A percentile compares a stretch with the other conserved stretches of the same genome.
Evolutionary conservation across 805 yeast species (phyloP).

Genomic region (Candida maris): DNA sequence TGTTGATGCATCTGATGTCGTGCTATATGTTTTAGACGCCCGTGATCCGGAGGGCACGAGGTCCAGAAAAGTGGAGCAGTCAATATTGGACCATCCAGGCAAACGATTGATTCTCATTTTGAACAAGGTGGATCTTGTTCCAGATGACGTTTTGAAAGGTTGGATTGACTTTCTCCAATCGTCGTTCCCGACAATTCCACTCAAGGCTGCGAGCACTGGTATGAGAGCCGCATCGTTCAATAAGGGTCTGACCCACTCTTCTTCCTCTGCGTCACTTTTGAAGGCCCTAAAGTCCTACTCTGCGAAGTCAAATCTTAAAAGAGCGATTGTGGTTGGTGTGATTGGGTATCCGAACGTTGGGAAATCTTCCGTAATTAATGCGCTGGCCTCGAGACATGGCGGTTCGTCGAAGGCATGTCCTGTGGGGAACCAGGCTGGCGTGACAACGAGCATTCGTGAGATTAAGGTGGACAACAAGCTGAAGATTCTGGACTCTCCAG

Average conservation of each 20-base stretch:
- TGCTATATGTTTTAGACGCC: conserved; percentile 92
- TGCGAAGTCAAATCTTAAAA: conserved; percentile 74
- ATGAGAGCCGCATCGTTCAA: conserved; percentile 65
- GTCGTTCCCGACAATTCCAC: conserved; percentile 88
- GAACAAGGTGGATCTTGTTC: conserved; percentile 91
- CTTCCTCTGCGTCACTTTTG: conserved; percentile 70
- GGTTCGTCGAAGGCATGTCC: conserved; percentile 79
- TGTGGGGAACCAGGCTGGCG: conserved; percentile 97
- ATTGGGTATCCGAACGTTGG: conserved; percentile 98
- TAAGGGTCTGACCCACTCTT: conserved; percentile 65
- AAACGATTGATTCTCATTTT: conserved; percentile 82
- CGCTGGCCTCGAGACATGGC: conserved; percentile 77
- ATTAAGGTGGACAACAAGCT: conserved; percentile 88
- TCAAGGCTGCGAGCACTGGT: conserved; percentile 76
- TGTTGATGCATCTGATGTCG: conserved; percentile 87
- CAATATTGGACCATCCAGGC: conserved; percentile 72
- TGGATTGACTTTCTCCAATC: conserved; percentile 81
- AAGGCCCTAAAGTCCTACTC: conserved; percentile 85
- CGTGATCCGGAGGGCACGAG: conserved; percentile 96
- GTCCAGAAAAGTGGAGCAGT: conserved; percentile 86
- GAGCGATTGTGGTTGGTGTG: conserved; percentile 90
- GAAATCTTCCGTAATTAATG: conserved; percentile 89
- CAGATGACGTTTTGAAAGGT: conserved; percentile 73
- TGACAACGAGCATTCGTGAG: conserved; percentile 87
- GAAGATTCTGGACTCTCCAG: conserved; percentile 91